Conservation (phyloP, 2,329 filamentous ascomycete species). For the Penicillium sp. region DNA sequence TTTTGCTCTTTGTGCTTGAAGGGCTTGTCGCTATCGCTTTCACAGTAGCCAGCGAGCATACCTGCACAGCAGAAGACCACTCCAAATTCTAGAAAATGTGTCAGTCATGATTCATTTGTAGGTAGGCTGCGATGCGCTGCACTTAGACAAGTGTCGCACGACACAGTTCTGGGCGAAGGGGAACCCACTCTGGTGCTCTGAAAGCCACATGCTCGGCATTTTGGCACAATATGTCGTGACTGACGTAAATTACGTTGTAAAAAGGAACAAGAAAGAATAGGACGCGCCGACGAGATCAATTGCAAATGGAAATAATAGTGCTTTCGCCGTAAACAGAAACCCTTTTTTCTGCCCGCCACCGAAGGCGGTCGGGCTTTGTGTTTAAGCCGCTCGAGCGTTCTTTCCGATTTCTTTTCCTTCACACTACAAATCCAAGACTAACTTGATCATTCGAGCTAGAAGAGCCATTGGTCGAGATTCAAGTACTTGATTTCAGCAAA, state of each 20-base stretch:
- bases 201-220: conserved; percentile 93
- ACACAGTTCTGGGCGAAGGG: neutral
- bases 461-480: neutral
- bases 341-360: conserved; percentile 14
- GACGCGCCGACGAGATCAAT: neutral
- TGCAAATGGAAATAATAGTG: neutral
- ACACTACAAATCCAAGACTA: neutral
- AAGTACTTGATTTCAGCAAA: neutral
- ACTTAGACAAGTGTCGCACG: conserved; percentile 3
- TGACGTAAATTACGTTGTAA: neutral
- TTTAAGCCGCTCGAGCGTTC: conserved; percentile 22
- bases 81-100: conserved; percentile 71
- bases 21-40: neutral
- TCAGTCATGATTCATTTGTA: conserved; percentile 18
- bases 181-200: conserved; percentile 85
- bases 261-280: neutral
- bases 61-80: conserved; percentile 97
- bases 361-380: conserved; percentile 10
- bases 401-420: neutral
- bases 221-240: conserved; percentile 27
- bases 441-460: neutral
- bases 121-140: neutral
- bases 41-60: conserved; percentile 49
- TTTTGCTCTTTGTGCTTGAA: conserved; percentile 11
- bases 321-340: conserved; percentile 17